Evolutionary conservation across 108 stramenopile genomes (phyloP).

Genomic region (Seminavis robusta): DNA sequence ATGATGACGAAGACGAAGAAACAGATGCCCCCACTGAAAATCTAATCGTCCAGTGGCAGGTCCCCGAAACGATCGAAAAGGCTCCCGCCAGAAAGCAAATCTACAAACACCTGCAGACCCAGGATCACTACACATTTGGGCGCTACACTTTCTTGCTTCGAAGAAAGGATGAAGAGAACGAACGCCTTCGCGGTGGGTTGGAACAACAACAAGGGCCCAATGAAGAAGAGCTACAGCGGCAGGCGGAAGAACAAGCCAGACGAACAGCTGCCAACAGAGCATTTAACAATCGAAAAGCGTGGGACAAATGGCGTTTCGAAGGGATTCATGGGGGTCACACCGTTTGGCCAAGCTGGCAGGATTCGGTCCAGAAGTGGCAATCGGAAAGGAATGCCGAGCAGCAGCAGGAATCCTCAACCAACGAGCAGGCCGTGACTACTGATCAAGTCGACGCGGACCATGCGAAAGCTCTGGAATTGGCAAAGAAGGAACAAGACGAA

Average conservation of each 20-base stretch:
- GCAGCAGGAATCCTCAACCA: background rate
- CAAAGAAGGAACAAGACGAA: conserved; percentile 14
- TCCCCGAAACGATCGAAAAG: too few relatives aligned
- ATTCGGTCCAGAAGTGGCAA: conserved; percentile 23
- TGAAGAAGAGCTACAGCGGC: background rate
- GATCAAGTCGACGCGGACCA: background rate
- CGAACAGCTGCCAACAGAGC: too few relatives aligned
- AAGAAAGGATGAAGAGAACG: background rate
- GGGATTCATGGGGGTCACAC: conserved; percentile 49
- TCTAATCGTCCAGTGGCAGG: too few relatives aligned
- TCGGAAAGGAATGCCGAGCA: conserved; percentile 1
- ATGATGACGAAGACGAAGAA: too few relatives aligned
- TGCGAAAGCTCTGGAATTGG: conserved; percentile 23
- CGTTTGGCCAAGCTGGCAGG: conserved; percentile 43
- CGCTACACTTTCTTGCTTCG: background rate
- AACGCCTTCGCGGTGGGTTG: too few relatives aligned
- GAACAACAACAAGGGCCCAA: background rate
- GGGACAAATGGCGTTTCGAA: conserved; percentile 40
- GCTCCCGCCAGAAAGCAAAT: too few relatives aligned
- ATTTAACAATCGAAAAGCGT: conserved; percentile 33
- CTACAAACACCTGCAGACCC: too few relatives aligned
- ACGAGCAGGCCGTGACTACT: background rate
- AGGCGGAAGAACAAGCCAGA: conserved; percentile 10
- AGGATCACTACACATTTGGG: too few relatives aligned
- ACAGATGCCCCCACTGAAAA: too few relatives aligned